Evolutionary conservation across 306 rosid species (phyloP), one percentile per base, ranked within the genome.

Genomic region (Ormosia emarginata): DNA sequence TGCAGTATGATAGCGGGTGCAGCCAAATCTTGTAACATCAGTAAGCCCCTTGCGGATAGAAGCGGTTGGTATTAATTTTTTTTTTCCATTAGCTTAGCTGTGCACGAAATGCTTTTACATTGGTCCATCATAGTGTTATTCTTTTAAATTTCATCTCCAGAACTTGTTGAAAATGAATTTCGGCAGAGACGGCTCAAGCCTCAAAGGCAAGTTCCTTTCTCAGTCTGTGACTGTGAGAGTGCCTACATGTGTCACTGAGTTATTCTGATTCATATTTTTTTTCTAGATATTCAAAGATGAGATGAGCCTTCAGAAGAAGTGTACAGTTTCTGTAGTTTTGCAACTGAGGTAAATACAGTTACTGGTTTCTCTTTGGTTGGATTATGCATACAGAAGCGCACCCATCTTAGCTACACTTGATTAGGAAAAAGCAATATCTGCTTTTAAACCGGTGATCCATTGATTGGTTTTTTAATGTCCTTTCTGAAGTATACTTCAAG

Each of bases 131-230:
- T 79, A 18, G 12, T 46, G 37, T 33, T 40, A 14, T 64, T 71
- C 43, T 43, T 67, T 78, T 24, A 43, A 67, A 55, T 46, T 72
- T 70, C 58, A 49, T 65, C 37, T 17, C 29, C 46, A 50, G 30
- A 78, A 44, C 59, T 11, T 65, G 10, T 47, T 29, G 58, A 56
- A 18, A 18, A 62, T 71, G 68, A 70, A 40, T 43, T 34, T 46
- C 8, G 49, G 29, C 39, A 52, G 61, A 44, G 41, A 53, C 8
- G 14, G 67, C 12, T 74, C 63, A 55, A 74, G 39, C 71, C 67
- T 66, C 71, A 6, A 24, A 11, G 80, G 80, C 46, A 78, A 71
- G 74, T 32, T 77, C 59, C 36, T 80, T 36, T 75, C 58, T 50
- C 41, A 68, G n/a, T 77, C 59, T 62, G 56, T 29, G 30, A 59